phyloP scores from a whole-genome alignment of 495 filamentous ascomycete genomes.

The Neurospora sublineolata region DNA sequence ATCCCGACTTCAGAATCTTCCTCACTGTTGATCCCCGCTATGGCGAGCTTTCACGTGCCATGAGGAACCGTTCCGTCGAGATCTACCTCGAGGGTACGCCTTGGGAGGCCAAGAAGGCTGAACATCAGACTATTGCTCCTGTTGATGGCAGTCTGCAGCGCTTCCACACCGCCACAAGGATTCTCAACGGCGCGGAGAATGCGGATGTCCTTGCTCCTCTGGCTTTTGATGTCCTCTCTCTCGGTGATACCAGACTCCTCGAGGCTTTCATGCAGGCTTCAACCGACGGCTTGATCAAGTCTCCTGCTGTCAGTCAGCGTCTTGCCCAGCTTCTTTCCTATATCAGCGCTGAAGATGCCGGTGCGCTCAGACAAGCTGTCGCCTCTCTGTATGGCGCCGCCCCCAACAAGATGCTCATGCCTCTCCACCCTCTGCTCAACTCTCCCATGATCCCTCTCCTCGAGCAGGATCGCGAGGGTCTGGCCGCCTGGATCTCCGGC shows the following conservation, averaged over 20 bases:
- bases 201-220: conserved; percentile 10
- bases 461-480: conserved; percentile 15
- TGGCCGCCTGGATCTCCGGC: conserved; percentile 32
- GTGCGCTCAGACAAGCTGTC: conserved; percentile 15
- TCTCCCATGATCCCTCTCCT: conserved; percentile 38
- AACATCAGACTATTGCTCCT: conserved; percentile 22
- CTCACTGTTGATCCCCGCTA: conserved; percentile 87
- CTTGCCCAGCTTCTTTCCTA: conserved; percentile 14
- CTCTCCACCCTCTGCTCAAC: conserved; percentile 56
- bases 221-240: conserved; percentile 26
- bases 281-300: conserved; percentile 9
- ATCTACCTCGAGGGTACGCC: conserved; percentile 52
- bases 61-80: conserved; percentile 91
- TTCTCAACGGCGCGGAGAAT: conserved; percentile 6
- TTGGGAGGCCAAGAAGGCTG: conserved; percentile 4
- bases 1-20: conserved; percentile 84
- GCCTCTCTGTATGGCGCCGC: conserved; percentile 11
- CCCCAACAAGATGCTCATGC: conserved; percentile 31
- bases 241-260: conserved; percentile 22
- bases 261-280: conserved; percentile 16
- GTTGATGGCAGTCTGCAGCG: conserved; percentile 33
- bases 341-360: conserved; percentile 15
- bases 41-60: conserved; percentile 89
- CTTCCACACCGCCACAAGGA: conserved; percentile 17
- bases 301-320: conserved; percentile 7